Evolutionary conservation across 177 flowering plant genomes (phyloP), one percentile per base, ranked within the genome.

Genomic region (Vitis hybrid): DNA sequence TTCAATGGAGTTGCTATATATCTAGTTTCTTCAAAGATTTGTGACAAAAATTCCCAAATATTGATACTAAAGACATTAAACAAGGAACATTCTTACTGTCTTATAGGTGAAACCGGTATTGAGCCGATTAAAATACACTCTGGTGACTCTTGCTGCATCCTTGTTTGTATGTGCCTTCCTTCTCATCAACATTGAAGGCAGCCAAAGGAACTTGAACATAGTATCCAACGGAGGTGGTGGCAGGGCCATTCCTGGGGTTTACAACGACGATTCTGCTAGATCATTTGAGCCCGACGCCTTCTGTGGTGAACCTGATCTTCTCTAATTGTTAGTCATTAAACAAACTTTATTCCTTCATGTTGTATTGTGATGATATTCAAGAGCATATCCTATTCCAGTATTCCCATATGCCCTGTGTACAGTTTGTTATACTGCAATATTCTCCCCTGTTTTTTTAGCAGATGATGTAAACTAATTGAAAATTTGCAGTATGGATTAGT

Each of bases 211-310:
- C 29, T 60, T 79, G 10, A 71, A 81, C 51, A 5, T 64, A 26
- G 2, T 72, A 62, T 70, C 83, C 29, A 68, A 75, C 55, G 86
- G 80, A 62, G 71, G 63, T 2, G 75, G 80, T 3, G 84, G 70
- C n/a, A 80, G 91, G 68, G 86, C 86, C 50, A 76, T 89, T 68
- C 83, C 89, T 10, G 97, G 97, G 51, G 86, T 90, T 77, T 92
- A 92, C 83, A 89, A 77, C 56, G 97, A 90, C 11, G 86, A 87
- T 20, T 87, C 98, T 50, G 98, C 97, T 5, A 84, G 97, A 80
- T 77, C 88, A 49, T 94, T 92, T 66, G 97, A 94, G 73, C 97
- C 97, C 2, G 97, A 92, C 39, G 97, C 94, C 3, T 94, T 91
- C 76, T 90, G 94, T 68, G 96, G 94, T 26, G 92, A 88, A 76